These are phyloP conservation scores for Arxiozyma bovina DNA, from an alignment of 1,139 yeast species.

Conservation along the genomic window DNA sequence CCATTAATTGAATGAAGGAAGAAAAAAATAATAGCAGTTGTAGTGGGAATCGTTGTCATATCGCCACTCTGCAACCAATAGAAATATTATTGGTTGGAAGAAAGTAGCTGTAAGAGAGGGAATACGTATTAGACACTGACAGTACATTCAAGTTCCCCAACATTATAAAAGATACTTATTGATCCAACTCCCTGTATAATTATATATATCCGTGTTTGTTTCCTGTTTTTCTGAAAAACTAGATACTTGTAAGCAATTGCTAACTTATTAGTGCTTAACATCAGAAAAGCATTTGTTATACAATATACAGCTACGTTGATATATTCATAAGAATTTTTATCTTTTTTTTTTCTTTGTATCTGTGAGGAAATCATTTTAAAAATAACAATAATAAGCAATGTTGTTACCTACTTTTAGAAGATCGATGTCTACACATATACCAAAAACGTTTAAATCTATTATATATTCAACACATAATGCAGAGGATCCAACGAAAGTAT, in stretches of 20 bases:
- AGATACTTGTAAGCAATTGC: no score
- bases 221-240: background rate
- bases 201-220: no score
- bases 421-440: slow-evolving; percentile 13
- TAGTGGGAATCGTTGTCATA: background rate
- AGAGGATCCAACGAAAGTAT: slow-evolving; percentile 23
- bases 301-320: background rate
- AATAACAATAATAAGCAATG: background rate
- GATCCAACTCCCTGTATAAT: background rate
- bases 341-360: no score
- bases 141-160: background rate
- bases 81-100: background rate
- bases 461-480: slow-evolving; percentile 26
- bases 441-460: slow-evolving; percentile 25
- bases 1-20: background rate
- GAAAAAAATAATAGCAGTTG: background rate
- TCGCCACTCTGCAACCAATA: background rate
- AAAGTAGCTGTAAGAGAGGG: background rate
- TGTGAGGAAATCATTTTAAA: background rate
- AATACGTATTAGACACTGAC: no score
- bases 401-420: slow-evolving; percentile 4
- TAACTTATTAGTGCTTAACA: background rate
- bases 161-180: background rate
- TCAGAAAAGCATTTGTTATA: background rate
- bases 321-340: no score